phyloP scores from a whole-genome alignment of 495 filamentous ascomycete species.

The Aspergillus asperescens region DNA sequence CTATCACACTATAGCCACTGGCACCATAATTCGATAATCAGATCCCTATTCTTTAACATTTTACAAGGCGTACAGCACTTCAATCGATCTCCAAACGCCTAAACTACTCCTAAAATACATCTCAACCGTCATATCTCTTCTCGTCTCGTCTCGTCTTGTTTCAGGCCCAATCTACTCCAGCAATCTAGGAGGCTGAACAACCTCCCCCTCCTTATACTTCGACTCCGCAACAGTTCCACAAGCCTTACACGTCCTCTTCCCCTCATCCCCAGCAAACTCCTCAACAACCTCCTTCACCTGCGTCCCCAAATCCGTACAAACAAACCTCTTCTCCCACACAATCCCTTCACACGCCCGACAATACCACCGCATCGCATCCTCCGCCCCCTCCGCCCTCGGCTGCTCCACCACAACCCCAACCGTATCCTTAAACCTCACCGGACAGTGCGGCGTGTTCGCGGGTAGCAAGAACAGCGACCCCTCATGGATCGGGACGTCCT shows the following conservation, averaged over 20 bases:
- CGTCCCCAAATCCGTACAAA: slow-evolving; percentile 89
- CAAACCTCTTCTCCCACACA: slow-evolving; percentile 82
- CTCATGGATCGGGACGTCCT: slow-evolving; percentile 83
- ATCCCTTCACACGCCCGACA: slow-evolving; percentile 54
- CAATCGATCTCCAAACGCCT: neutral
- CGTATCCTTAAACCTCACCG: slow-evolving; percentile 62
- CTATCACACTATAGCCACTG: slow-evolving; percentile 10
- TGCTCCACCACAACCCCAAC: slow-evolving; percentile 89
- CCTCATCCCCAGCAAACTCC: slow-evolving; percentile 65
- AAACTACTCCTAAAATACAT: neutral
- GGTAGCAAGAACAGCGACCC: slow-evolving; percentile 94
- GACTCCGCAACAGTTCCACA: slow-evolving; percentile 70
- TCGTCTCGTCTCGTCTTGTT: neutral
- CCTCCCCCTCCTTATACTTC: slow-evolving; percentile 35
- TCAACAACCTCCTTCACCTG: slow-evolving; percentile 95
- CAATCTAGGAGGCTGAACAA: slow-evolving; percentile 38
- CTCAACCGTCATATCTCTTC: slow-evolving; percentile 3
- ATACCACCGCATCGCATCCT: slow-evolving; percentile 91
- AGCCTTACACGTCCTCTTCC: slow-evolving; percentile 66
- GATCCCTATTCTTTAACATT: neutral
- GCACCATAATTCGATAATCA: slow-evolving; percentile 9
- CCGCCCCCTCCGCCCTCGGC: slow-evolving; percentile 57
- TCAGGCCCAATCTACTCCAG: slow-evolving; percentile 21
- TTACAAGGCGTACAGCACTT: neutral
- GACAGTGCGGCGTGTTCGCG: slow-evolving; percentile 81